Base-by-base conservation (phyloP, 768 basidiomycete genomes). In the Suillus fuscotomentosus region DNA sequence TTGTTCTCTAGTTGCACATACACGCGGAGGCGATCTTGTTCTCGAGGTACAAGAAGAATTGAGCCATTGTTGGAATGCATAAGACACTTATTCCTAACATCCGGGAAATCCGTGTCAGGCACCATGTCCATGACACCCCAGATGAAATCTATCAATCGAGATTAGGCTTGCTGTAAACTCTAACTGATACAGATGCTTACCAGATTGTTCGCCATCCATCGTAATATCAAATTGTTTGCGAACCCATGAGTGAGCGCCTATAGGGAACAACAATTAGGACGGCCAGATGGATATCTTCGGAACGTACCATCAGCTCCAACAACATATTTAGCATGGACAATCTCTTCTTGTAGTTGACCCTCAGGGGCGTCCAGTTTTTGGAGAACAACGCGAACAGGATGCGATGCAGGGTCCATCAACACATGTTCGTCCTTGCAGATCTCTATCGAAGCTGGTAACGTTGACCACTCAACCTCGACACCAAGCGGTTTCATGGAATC, bases 191-290 rank as follows among this genome's bases (percentile, higher is more conserved):
- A n/a, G 20, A 2, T 61, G 66, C 62, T 69, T 65, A 75, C 83
- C 80, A 14, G 73, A 82, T 65, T 91, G 88, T 72, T 93, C 90
- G 7, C 92, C 92, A 65, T 92, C 85, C 90, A 94, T 89, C 5
- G 76, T 70, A 60, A 94, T 88, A 10, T 81, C 80, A 10, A 91
- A 77, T 0, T 76, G 63, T 65, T 90, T 91, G 31, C 92, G 84
- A 27, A 94, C 89, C 90, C 91, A 93, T 13, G 90, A 92, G 75
- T 92, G 91, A 0, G 91, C 91, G 6, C 90, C 89, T 90, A 69
- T 50, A 51, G 15, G 55, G 20, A 36, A 13, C 48, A 36, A n/a
- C 72, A 42, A 61, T 27, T 6, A 42, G 6, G 41, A 14, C 31
- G 57, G 53, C 3, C 27, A 31, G n/a, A 47, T 20, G 27, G 6